Base-by-base conservation (phyloP, 805 yeast species). In the Saccharomycopsis amapae region DNA sequence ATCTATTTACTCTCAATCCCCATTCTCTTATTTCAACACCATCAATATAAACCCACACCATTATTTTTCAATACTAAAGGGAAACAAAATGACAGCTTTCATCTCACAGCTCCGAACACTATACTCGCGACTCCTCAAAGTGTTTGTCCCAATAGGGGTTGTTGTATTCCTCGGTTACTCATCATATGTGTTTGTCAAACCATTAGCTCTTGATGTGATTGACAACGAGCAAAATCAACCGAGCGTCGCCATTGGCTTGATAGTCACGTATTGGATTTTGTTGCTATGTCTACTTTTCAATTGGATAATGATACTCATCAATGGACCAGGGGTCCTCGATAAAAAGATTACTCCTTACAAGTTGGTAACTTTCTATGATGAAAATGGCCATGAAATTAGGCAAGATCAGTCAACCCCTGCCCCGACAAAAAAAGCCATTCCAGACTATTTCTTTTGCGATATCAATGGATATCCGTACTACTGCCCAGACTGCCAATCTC, bases 401-500 rank as follows among this genome's bases (percentile, higher is more conserved):
- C 12, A 37, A 13, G 49, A 40, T 5, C 10, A 23, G 12, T 10
- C 40, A 7, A 5, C 17, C 12, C 17, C 12, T 5, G 23, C 23
- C 24, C 7, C 23, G 19, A 10, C 32, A 12, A 17, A 17, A 5
- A 18, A 15, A 2, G 15, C 20, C 3, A 18, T 43, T 9, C 93
- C 94, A 0, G 67, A 61, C 1, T 64, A 71, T 20, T 89, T 86
- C 58, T 58, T 71, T 15, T 84, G 95, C 59, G 88, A 84, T 58
- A 65, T 64, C 7, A 69, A 73, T 46, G 97, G 97, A 0, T 76
- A 72, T 52, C 94, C 96, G 0, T 66, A 67, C 23, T 89, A 85
- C 79, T 87, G 96, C 57, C 62, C 81, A 1, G 60, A 64, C 9
- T 85, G 96, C 58, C 66, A 73, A 40, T 71, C 81, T 4, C 61